These are phyloP conservation scores for Neurospora sublineolata DNA, from an alignment of 495 filamentous ascomycete genomes.

Conservation along the genomic window DNA sequence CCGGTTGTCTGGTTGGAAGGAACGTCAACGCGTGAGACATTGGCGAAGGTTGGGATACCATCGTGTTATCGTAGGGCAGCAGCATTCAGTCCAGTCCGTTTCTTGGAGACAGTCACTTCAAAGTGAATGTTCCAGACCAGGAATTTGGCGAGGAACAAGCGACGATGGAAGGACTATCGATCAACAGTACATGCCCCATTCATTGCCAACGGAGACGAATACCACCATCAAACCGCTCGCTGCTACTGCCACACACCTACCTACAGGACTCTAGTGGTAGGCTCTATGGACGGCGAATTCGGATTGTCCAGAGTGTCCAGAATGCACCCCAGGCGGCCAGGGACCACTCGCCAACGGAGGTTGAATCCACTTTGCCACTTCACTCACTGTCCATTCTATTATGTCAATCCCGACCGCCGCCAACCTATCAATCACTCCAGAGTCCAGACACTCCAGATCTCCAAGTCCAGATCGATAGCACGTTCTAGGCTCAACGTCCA, in stretches of 20 bases:
- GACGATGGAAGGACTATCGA: too few species aligned
- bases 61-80: not conserved
- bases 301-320: too few species aligned
- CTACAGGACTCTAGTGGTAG: not conserved
- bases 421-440: not conserved
- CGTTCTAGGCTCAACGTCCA: not conserved
- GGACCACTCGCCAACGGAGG: not conserved
- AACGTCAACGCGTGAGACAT: not conserved
- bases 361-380: not conserved
- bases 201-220: too few species aligned
- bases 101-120: too few species aligned
- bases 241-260: not conserved
- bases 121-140: too few species aligned
- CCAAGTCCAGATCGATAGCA: not conserved
- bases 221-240: too few species aligned
- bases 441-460: not conserved
- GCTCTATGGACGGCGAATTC: too few species aligned
- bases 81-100: not conserved
- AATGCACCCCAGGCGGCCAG: too few species aligned
- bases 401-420: too few species aligned
- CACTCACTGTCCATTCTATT: not conserved
- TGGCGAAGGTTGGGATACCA: not conserved
- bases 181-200: too few species aligned
- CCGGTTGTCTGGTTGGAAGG: not conserved
- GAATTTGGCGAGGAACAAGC: too few species aligned